Evolutionary conservation across 345 rosid species (phyloP).

Genomic region (Populus alba): DNA sequence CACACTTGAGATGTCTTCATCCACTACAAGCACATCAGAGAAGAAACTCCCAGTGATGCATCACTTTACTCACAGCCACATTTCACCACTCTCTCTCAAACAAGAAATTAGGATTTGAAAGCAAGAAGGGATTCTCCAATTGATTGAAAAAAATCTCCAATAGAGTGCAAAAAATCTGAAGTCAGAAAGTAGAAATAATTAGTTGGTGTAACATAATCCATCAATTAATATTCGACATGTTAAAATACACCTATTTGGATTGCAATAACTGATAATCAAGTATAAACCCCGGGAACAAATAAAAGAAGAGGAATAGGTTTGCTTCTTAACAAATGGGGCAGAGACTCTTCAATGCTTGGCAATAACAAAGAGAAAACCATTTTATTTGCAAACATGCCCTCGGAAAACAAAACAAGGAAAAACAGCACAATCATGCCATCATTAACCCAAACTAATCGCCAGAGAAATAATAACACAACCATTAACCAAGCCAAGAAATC

Average conservation of each 20-base stretch:
- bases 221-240: neutral
- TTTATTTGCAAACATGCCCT: neutral
- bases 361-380: neutral
- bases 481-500: neutral
- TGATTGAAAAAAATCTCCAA: neutral
- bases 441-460: neutral
- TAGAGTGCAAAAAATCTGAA: neutral
- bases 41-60: neutral
- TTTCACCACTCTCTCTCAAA: conserved; percentile 9
- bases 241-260: neutral
- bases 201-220: neutral
- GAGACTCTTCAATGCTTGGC: neutral
- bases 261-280: neutral
- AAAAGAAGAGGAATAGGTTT: neutral
- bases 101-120: neutral
- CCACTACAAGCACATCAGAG: conserved; percentile 14
- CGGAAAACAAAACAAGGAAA: neutral
- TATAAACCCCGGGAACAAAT: neutral
- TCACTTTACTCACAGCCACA: neutral
- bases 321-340: neutral
- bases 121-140: conserved; percentile 1
- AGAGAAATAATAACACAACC: neutral
- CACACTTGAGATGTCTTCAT: conserved; percentile 75
- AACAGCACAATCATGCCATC: neutral
- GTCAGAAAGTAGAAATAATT: neutral